Evolutionary conservation across 1,139 yeast species (phyloP), one percentile per base, ranked within the genome.

Genomic region (Meyerozyma guilliermondii): DNA sequence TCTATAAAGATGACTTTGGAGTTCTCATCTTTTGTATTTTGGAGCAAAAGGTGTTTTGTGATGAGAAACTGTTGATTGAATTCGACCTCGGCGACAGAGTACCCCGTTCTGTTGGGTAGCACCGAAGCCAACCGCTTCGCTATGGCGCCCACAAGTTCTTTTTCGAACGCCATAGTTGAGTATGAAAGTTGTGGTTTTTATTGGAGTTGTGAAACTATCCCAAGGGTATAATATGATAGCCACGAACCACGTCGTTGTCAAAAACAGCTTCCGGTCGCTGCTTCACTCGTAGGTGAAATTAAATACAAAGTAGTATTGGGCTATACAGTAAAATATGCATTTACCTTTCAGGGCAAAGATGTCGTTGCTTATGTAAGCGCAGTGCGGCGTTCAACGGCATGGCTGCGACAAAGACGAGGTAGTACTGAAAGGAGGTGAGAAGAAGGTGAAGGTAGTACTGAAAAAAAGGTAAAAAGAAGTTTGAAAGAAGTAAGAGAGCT

Each of bases 51-150:
- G 24, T 58, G 53, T 39, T 60, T 63, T 16, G 75, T 63, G 22
- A 58, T 50, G 13, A 62, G 45, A 46, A 61, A 71, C 49, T 70
- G 76, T 7, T 72, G 70, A 45, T 70, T 68, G 38, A 70, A 54
- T 52, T 71, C 76, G 7, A 71, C 71, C 46, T 71, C 76, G n/a
- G 63, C 62, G n/a, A 67, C 49, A 4, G 68, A 53, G 46, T 65
- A 62, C 7, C 76, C 75, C 1, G 76, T 68, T 30, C 68, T 53
- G 47, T 58, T 60, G 11, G 77, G 76, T 28, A 71, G 56, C 31
- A 71, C 56, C 22, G 67, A 59, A 36, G 62, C 66, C 27, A 69
- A 51, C 42, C 74, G 51, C 46, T 57, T 59, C 7, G 23, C 23
- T 9, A 33, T 17, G 24, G 36, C n/a, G 36, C 20, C 36, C 23